Base-by-base conservation (phyloP, 139 green algal species). In the Picochlorum costavermella region DNA sequence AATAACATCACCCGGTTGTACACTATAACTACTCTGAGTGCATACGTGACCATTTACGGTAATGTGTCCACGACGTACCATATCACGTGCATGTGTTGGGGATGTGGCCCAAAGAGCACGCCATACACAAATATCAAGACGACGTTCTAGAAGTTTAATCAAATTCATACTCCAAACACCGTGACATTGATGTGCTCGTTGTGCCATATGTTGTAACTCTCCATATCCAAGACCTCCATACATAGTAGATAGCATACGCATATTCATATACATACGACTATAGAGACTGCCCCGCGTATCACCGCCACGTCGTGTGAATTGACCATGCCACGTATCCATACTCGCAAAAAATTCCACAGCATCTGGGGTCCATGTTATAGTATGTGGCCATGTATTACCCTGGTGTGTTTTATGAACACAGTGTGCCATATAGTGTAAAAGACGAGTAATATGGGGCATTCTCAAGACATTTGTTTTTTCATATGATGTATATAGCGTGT, bases 61-160 rank as follows among this genome's bases (percentile, higher is more conserved):
- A 13, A 51, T 51, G 3, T 20, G 16, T 25, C 45, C 45, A 25
- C 45, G 45, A 51, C 45, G 45, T n/a, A 51, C 17, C 16, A 25
- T 25, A 25, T 25, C 17, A 51, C 45, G 45, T n/a, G 45, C 45
- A 8, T 51, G 45, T 17, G 9, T n/a, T 2, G 45, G 45, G 16
- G 16, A n/a, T 51, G 16, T n/a, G 17, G 16, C 16, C 45, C 45
- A 51, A 5, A n/a, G 17, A 25, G 45, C 45, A 25, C 45, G 45
- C 16, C 45, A 51, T 11, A 51, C 9, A 20, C 16, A n/a, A 5
- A 51, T 13, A 51, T 51, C 45, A 17, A 51, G 11, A 25, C 45
- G 45, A 25, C 17, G 45, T 51, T 51, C 45, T 51, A 51, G 17
- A 51, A 51, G 45, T 51, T n/a, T 20, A 51, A 51, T 51, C 16